phyloP scores from a whole-genome alignment of 2,329 filamentous ascomycete species.

The Rutstroemia sp. region DNA sequence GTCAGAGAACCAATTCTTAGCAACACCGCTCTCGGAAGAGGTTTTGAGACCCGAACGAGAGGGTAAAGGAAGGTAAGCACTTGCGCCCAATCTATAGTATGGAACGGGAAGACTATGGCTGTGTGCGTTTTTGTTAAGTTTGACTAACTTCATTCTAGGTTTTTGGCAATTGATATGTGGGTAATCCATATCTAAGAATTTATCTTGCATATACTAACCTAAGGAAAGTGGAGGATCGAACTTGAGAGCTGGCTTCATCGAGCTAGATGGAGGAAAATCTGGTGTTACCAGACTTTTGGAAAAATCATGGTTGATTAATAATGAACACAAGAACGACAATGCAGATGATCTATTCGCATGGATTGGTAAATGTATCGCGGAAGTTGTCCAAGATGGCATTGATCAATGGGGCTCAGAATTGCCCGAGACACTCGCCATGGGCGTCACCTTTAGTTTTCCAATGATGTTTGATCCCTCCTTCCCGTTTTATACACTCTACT shows the following conservation, averaged over 20 bases:
- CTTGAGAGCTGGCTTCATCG: conserved; percentile 59
- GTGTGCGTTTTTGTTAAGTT: background rate
- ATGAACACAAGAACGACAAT: conserved; percentile 66
- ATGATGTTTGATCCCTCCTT: conserved; percentile 38
- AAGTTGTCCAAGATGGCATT: conserved; percentile 57
- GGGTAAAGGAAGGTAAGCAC: conserved; percentile 41
- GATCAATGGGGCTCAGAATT: conserved; percentile 33
- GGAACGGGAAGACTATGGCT: background rate
- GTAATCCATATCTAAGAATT: conserved; percentile 22
- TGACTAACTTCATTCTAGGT: conserved; percentile 33
- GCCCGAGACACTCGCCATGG: conserved; percentile 46
- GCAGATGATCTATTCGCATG: conserved; percentile 71
- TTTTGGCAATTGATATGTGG: conserved; percentile 60
- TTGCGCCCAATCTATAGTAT: background rate
- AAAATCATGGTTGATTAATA: conserved; percentile 65
- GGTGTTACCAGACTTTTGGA: conserved; percentile 46
- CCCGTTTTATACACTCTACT: conserved; percentile 4
- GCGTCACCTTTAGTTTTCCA: conserved; percentile 65
- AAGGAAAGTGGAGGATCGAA: conserved; percentile 56
- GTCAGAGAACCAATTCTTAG: conserved; percentile 48
- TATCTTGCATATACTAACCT: conserved; percentile 24
- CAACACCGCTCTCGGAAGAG: conserved; percentile 54
- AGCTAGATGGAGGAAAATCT: conserved; percentile 34
- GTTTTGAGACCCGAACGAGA: conserved; percentile 43
- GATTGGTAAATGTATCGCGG: conserved; percentile 71